phyloP scores from a whole-genome alignment of 768 basidiomycete species.

The Leccinum obscurum region DNA sequence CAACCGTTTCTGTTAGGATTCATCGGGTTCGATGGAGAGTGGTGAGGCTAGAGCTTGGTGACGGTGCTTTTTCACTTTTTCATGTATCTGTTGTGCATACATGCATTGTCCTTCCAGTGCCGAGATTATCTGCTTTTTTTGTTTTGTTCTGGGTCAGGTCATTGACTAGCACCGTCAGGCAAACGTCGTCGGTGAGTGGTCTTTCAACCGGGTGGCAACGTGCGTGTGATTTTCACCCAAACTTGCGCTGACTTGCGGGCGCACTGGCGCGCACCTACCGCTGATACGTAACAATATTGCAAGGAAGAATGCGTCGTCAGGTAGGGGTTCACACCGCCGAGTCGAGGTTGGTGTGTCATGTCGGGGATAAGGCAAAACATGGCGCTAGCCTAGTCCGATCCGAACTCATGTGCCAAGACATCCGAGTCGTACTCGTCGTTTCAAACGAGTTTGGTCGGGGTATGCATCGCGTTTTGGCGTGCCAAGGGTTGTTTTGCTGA shows the following conservation, averaged over 20 bases:
- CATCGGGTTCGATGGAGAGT: constrained; percentile 83
- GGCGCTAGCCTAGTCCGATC: not conserved
- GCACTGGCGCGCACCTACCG: constrained; percentile 32
- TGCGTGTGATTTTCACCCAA: not conserved
- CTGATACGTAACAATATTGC: too few species aligned
- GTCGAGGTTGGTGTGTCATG: too few species aligned
- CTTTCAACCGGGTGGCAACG: not conserved
- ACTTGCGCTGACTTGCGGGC: not conserved
- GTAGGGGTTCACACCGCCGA: too few species aligned
- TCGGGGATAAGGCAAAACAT: too few species aligned
- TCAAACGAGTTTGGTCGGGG: not conserved
- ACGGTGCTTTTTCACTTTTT: not conserved
- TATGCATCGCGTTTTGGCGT: not conserved
- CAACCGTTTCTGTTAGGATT: constrained; percentile 51
- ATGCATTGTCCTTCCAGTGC: not conserved
- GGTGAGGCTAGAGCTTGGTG: constrained; percentile 43
- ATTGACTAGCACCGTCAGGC: not conserved
- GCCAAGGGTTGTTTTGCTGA: not conserved
- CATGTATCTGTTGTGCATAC: not conserved
- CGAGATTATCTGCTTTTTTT: not conserved
- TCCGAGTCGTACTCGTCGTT: not conserved
- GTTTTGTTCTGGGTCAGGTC: not conserved
- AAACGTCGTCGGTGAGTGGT: not conserved
- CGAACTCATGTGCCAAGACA: not conserved
- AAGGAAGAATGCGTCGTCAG: too few species aligned